A percentile compares a stretch with the other conserved stretches of the same genome.
Evolutionary conservation across 306 rosid species (phyloP).

Genomic region (Citrullus mucosospermus): DNA sequence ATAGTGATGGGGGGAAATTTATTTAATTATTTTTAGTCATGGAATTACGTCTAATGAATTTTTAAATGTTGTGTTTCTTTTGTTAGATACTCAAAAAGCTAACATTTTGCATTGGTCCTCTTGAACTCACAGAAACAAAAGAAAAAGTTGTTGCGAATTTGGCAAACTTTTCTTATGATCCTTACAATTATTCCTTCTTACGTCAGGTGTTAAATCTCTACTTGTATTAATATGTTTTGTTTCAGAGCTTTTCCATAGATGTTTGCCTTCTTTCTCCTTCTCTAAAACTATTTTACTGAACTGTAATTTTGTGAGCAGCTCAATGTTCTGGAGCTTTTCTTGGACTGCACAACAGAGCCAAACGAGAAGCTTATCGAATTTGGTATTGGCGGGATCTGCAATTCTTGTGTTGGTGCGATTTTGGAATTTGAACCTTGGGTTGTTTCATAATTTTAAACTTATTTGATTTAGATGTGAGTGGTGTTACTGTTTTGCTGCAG

Average conservation of each 20-base stretch:
- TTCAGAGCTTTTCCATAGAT: not conserved
- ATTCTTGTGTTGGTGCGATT: conserved; percentile 57
- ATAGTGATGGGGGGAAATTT: not conserved
- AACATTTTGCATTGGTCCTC: not conserved
- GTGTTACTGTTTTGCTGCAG: conserved; percentile 13
- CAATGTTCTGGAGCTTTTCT: conserved; percentile 76
- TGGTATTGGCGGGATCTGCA: conserved; percentile 81
- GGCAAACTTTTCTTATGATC: conserved; percentile 93
- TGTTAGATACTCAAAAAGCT: not conserved
- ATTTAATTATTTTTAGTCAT: not conserved
- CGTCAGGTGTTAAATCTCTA: conserved; percentile 43
- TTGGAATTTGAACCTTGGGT: not conserved
- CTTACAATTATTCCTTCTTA: conserved; percentile 63
- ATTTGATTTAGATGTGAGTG: not conserved
- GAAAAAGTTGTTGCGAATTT: conserved; percentile 65
- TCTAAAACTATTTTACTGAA: not conserved
- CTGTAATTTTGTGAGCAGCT: conserved; percentile 35
- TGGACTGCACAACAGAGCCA: conserved; percentile 79
- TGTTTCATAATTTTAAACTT: not conserved
- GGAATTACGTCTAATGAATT: not conserved
- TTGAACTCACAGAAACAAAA: conserved; percentile 39
- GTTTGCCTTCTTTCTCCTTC: not conserved
- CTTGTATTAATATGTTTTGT: not conserved
- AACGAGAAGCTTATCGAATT: conserved; percentile 88
- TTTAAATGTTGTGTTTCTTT: not conserved